Percentiles rank a stretch among this genome's conserved stretches.
Conservation (phyloP, 2,329 filamentous ascomycete species). For the Clonostachys chloroleuca region DNA sequence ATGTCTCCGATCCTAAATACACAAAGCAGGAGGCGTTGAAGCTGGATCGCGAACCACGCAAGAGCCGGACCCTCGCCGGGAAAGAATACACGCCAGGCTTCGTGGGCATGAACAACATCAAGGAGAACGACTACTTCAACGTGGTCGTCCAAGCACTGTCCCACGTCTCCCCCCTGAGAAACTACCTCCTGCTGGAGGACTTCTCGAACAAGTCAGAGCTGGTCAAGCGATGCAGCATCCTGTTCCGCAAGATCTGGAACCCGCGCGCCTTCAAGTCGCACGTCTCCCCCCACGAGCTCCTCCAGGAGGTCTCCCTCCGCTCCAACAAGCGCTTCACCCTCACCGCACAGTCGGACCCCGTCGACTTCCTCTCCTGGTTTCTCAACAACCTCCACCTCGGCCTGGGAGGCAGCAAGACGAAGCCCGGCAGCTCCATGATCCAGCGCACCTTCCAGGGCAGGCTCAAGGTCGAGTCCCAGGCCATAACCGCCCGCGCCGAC, state of each 20-base stretch:
- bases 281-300: constrained; percentile 93
- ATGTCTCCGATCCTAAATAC: constrained; percentile 89
- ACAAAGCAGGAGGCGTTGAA: constrained; percentile 73
- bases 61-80: constrained; percentile 73
- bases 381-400: constrained; percentile 92
- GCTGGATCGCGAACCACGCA: constrained; percentile 62
- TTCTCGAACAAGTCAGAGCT: constrained; percentile 71
- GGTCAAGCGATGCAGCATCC: constrained; percentile 79
- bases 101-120: constrained; percentile 99
- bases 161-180: constrained; percentile 84
- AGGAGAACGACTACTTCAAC: constrained; percentile 98
- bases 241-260: constrained; percentile 98
- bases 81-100: constrained; percentile 90
- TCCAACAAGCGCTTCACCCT: constrained; percentile 92
- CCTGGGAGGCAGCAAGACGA: constrained; percentile 84
- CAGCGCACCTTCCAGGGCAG: constrained; percentile 93
- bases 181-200: constrained; percentile 86
- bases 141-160: constrained; percentile 88
- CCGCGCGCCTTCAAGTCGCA: constrained; percentile 93
- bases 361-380: constrained; percentile 97
- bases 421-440: constrained; percentile 78
- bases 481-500: constrained; percentile 87
- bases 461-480: constrained; percentile 88
- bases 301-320: constrained; percentile 87
- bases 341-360: constrained; percentile 87